These are phyloP conservation scores for Sugiyamaella xylanicola DNA, from an alignment of 1,139 yeast genomes.

Conservation along the genomic window DNA sequence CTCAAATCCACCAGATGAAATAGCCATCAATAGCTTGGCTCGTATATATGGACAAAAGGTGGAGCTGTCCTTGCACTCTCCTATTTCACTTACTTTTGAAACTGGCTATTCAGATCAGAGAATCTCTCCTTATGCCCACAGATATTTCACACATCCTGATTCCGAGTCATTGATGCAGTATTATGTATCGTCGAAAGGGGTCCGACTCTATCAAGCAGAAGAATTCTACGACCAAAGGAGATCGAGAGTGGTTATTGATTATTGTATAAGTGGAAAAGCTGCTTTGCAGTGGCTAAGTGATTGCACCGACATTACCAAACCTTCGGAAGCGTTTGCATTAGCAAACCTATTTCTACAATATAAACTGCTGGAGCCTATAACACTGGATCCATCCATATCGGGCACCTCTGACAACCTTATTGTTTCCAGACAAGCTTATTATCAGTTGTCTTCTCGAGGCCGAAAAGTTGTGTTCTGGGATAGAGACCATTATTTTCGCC, in stretches of 20 bases:
- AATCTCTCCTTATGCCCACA: conserved; percentile 71
- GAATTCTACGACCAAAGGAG: conserved; percentile 10
- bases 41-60: conserved; percentile 11
- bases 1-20: conserved; percentile 46
- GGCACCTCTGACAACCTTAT: conserved; percentile 17
- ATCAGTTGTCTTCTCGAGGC: conserved; percentile 47
- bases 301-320: conserved; percentile 70
- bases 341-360: conserved; percentile 57
- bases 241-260: conserved; percentile 37
- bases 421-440: conserved; percentile 45
- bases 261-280: conserved; percentile 73
- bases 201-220: conserved; percentile 56
- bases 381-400: conserved; percentile 19
- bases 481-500: conserved; percentile 1
- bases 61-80: conserved; percentile 11
- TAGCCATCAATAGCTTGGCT: conserved; percentile 11
- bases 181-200: conserved; percentile 67
- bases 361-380: conserved; percentile 48
- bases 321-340: conserved; percentile 62
- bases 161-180: conserved; percentile 82
- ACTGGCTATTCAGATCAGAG: conserved; percentile 23
- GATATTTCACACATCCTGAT: conserved; percentile 84
- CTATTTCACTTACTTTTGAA: neutral
- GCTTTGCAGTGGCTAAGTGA: conserved; percentile 87
- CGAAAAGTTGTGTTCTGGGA: conserved; percentile 47